A percentile compares a stretch with the other conserved stretches of the same genome.
Evolutionary conservation across 148 eudicot species (phyloP).

Genomic region (Rhododendron mucronatum): DNA sequence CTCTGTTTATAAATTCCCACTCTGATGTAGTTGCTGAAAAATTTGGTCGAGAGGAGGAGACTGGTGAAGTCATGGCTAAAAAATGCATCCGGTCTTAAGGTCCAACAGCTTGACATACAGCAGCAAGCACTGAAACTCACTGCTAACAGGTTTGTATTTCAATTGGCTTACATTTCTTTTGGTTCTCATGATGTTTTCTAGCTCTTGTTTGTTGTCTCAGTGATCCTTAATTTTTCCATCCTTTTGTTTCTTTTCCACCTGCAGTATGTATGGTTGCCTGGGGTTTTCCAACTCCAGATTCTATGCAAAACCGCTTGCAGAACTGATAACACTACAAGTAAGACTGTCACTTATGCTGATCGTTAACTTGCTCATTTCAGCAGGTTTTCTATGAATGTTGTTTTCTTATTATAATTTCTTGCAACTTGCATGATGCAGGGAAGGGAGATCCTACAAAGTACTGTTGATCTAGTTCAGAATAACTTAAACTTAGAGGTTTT

Average conservation of each 20-base stretch:
- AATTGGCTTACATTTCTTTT: neutral
- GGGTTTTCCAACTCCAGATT: constrained; percentile 97
- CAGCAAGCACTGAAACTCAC: constrained; percentile 98
- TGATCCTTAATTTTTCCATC: neutral
- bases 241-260: constrained; percentile 14
- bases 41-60: constrained; percentile 87
- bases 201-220: constrained; percentile 1
- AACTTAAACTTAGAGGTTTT: constrained; percentile 79
- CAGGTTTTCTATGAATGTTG: neutral
- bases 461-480: constrained; percentile 92
- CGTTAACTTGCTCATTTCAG: neutral
- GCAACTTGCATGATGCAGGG: constrained; percentile 51
- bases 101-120: constrained; percentile 78
- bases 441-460: constrained; percentile 93
- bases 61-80: constrained; percentile 70
- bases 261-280: constrained; percentile 99
- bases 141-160: constrained; percentile 71
- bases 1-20: neutral
- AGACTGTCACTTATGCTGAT: constrained; percentile 7
- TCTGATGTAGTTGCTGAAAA: constrained; percentile 60
- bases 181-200: neutral
- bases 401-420: neutral
- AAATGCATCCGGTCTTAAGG: constrained; percentile 75
- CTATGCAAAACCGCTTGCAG: constrained; percentile 97
- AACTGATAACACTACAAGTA: constrained; percentile 82